Percentiles rank a stretch among this genome's conserved stretches.
Evolutionary conservation across 495 filamentous ascomycete species (phyloP).

Genomic region (Xylaria castorea): DNA sequence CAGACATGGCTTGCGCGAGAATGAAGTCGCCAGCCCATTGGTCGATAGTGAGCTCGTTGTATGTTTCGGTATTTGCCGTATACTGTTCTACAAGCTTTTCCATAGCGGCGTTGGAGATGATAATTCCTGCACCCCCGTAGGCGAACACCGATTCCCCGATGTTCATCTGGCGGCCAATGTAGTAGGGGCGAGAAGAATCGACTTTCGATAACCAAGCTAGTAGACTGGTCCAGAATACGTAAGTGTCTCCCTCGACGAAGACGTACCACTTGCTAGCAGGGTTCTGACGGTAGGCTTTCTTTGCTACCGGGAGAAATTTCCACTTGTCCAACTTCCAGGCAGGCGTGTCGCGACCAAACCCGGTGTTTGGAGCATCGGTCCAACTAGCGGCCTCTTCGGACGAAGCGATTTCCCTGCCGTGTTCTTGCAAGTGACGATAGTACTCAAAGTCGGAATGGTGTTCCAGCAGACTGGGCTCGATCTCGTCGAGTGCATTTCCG

Average conservation of each 20-base stretch:
- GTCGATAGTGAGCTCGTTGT: constrained; percentile 35
- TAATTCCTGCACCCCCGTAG: constrained; percentile 58
- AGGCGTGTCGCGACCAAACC: constrained; percentile 18
- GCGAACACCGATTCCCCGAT: constrained; percentile 45
- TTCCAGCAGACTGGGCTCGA: constrained; percentile 14
- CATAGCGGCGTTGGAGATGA: constrained; percentile 55
- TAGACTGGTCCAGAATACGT: constrained; percentile 16
- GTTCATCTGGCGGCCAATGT: constrained; percentile 51
- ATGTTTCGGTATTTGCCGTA: not conserved
- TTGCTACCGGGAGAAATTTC: constrained; percentile 24
- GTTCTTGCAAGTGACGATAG: constrained; percentile 14
- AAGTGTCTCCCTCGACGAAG: constrained; percentile 22
- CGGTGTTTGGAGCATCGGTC: constrained; percentile 18
- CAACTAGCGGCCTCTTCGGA: constrained; percentile 5
- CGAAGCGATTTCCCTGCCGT: not conserved
- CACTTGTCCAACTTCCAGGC: constrained; percentile 28
- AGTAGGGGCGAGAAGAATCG: constrained; percentile 48
- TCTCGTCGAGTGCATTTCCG: constrained; percentile 18
- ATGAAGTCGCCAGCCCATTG: constrained; percentile 59
- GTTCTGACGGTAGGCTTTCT: constrained; percentile 19
- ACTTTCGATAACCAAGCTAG: constrained; percentile 34
- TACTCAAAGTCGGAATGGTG: constrained; percentile 20
- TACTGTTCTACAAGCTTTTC: constrained; percentile 36
- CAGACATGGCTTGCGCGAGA: constrained; percentile 49
- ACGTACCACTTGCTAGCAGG: constrained; percentile 20